Percentiles rank a stretch among this genome's conserved stretches.
phyloP scores from a whole-genome alignment of 2,329 filamentous ascomycete species.

The Fusarium decemcellulare region DNA sequence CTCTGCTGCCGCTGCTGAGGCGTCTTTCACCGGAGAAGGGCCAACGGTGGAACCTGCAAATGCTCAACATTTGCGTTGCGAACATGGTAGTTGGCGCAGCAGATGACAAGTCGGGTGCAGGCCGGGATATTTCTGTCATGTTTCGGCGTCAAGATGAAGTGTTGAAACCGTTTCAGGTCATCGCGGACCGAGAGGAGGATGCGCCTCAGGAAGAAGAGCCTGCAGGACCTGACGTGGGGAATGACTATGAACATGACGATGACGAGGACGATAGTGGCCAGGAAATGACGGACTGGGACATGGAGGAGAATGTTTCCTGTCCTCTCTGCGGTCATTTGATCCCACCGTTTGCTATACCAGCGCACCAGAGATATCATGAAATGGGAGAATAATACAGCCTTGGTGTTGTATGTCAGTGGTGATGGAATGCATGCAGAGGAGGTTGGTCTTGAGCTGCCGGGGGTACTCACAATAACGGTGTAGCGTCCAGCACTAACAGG shows the following conservation, averaged over 20 bases:
- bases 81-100: constrained; percentile 80
- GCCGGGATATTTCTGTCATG: constrained; percentile 86
- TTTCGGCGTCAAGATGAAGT: constrained; percentile 81
- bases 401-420: not conserved
- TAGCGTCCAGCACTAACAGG: too few relatives aligned
- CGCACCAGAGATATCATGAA: constrained; percentile 62
- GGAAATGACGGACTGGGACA: constrained; percentile 49
- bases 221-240: constrained; percentile 35
- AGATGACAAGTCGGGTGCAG: constrained; percentile 66
- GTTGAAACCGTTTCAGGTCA: constrained; percentile 75
- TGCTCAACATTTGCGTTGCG: constrained; percentile 89
- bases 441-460: too few relatives aligned
- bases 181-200: constrained; percentile 51
- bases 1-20: constrained; percentile 79
- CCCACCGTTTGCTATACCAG: constrained; percentile 70
- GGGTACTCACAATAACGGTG: too few relatives aligned
- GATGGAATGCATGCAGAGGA: too few relatives aligned
- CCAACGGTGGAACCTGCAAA: constrained; percentile 81
- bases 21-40: constrained; percentile 78
- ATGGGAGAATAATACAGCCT: constrained; percentile 43
- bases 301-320: constrained; percentile 53
- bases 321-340: constrained; percentile 67
- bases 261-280: constrained; percentile 20
- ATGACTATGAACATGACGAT: constrained; percentile 37
- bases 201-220: constrained; percentile 44